These are phyloP conservation scores for Wallemia hederae DNA, from an alignment of 1,284 basidiomycete species.

Conservation along the genomic window DNA sequence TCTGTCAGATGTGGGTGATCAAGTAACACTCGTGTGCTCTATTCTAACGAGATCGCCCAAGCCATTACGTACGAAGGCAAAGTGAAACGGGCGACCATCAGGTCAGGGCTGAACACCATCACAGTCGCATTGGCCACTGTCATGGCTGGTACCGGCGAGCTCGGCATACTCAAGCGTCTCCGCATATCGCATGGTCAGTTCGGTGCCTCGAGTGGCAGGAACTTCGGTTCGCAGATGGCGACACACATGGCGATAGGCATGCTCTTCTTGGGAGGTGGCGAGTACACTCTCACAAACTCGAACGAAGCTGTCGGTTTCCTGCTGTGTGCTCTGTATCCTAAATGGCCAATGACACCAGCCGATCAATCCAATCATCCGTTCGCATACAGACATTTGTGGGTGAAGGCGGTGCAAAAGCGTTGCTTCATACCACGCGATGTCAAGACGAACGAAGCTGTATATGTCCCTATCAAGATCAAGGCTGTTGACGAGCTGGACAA, in stretches of 20 bases:
- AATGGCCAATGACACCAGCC: conserved; percentile 41
- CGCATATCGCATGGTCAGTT: conserved; percentile 76
- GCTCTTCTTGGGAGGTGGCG: conserved; percentile 74
- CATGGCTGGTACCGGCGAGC: conserved; percentile 87
- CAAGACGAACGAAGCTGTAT: conserved; percentile 61
- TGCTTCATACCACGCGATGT: conserved; percentile 73
- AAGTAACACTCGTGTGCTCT: neutral
- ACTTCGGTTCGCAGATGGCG: conserved; percentile 71
- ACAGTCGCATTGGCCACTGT: conserved; percentile 62
- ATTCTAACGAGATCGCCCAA: conserved; percentile 13
- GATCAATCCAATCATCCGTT: conserved; percentile 82
- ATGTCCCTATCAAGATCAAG: conserved; percentile 63
- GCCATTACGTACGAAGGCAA: conserved; percentile 51
- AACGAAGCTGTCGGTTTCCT: conserved; percentile 71
- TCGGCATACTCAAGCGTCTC: conserved; percentile 61
- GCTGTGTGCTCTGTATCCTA: conserved; percentile 68
- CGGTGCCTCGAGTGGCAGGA: conserved; percentile 30
- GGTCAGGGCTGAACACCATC: conserved; percentile 62
- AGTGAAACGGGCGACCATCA: conserved; percentile 55
- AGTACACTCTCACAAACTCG: conserved; percentile 72
- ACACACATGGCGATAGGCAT: conserved; percentile 74
- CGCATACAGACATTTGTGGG: conserved; percentile 82
- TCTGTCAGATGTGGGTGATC: conserved; percentile 17
- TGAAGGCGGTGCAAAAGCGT: conserved; percentile 71
- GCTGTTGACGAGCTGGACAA: conserved; percentile 26